Percentiles rank a stretch among this genome's conserved stretches.
Evolutionary conservation across 495 filamentous ascomycete genomes (phyloP).

Genomic region (Copromyces sp.): DNA sequence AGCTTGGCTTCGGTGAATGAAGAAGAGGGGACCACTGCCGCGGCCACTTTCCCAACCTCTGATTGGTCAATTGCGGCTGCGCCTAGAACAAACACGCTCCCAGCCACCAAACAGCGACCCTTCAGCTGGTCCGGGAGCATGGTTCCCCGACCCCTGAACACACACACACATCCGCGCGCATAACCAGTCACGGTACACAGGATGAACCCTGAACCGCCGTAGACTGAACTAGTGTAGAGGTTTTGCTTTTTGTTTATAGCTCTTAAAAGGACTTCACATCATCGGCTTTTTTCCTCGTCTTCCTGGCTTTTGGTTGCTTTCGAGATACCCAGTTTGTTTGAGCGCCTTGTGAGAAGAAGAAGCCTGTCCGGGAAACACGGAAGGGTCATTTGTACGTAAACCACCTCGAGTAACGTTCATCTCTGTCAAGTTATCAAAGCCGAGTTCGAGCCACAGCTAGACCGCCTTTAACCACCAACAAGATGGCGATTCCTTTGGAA

Average conservation of each 20-base stretch:
- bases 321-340: background rate
- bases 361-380: background rate
- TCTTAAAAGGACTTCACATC: background rate
- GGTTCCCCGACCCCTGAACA: too few species aligned
- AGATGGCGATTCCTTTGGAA: background rate
- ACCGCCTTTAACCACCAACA: background rate
- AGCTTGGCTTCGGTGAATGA: background rate
- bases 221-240: background rate
- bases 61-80: background rate
- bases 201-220: background rate
- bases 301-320: background rate
- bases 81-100: background rate
- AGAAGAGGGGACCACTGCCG: background rate
- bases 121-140: background rate
- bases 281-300: background rate
- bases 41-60: background rate
- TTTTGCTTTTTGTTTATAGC: background rate
- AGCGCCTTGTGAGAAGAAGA: background rate
- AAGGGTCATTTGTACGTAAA: background rate
- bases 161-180: background rate
- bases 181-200: background rate
- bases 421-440: background rate
- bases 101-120: background rate
- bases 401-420: background rate
- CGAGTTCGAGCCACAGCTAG: background rate